Evolutionary conservation across 768 basidiomycete genomes (phyloP), one percentile per base, ranked within the genome.

Genomic region (Calvatia gigantea): DNA sequence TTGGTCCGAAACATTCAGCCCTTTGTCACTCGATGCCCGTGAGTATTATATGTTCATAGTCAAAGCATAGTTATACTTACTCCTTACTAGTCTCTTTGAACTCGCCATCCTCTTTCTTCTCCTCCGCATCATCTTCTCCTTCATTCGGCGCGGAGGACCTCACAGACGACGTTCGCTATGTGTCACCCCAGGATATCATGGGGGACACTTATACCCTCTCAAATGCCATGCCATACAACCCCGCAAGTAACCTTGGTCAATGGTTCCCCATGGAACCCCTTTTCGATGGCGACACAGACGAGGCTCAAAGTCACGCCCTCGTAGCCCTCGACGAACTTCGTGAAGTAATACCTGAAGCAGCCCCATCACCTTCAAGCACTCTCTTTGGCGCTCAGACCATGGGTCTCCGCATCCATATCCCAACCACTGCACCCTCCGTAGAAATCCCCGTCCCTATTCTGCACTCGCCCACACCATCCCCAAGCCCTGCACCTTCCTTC

Each of bases 141-240:
- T 25, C 35, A 12, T 19, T 31, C 48, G 21, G n/a, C 9, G 15
- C 35, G 17, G 33, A 50, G 6, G 48, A 50, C 12, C 23, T 38
- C 19, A 21, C n/a, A 3, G 32, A 11, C 14, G 47, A 49, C 7
- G 12, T 19, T 11, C 29, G 5, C 7, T 8, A 50, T n/a, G 14
- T 23, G 12, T 21, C 48, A 2, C 48, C 48, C 32, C 37, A 42
- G 41, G 51, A 53, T 28, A 23, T 53, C 31, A 42, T 43, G 51
- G 25, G 29, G 11, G 31, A 23, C 7, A 23, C 35, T 17, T 31
- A 27, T 15, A 12, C 15, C 17, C 48, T 28, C n/a, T 19, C 48
- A 11, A 37, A 6, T 14, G 35, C 33, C 32, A 4, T 9, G 7
- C 14, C 32, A 21, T n/a, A 11, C 39, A 12, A 32, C 4, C n/a